These are phyloP conservation scores for Rhinocladiella similis DNA, from an alignment of 2,329 filamentous ascomycete genomes.

Conservation along the genomic window DNA sequence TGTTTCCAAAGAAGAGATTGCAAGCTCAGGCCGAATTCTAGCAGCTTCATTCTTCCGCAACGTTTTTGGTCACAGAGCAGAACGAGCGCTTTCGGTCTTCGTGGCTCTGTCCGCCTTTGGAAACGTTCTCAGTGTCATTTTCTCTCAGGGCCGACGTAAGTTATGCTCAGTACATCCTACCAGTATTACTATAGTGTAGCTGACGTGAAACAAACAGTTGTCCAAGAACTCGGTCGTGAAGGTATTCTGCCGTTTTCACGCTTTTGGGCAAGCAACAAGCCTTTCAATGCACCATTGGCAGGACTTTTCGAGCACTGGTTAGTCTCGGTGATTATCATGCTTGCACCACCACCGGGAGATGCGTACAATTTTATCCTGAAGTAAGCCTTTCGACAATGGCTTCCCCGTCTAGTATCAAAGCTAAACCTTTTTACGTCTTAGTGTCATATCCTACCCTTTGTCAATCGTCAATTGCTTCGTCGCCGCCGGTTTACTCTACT, in stretches of 20 bases:
- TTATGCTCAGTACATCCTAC: no score
- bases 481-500: slow-evolving; percentile 48
- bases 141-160: slow-evolving; percentile 46
- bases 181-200: no score
- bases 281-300: slow-evolving; percentile 54
- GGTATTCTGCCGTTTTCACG: slow-evolving; percentile 65
- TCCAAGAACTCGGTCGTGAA: slow-evolving; percentile 67
- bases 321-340: slow-evolving; percentile 63
- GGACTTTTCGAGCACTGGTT: slow-evolving; percentile 64
- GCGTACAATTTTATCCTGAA: slow-evolving; percentile 63
- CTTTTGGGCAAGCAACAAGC: slow-evolving; percentile 69
- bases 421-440: slow-evolving; percentile 38
- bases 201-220: slow-evolving; percentile 43
- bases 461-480: slow-evolving; percentile 37
- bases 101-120: slow-evolving; percentile 57
- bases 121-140: slow-evolving; percentile 60
- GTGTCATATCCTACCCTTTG: slow-evolving; percentile 40
- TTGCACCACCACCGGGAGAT: slow-evolving; percentile 66
- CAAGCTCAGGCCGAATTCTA: slow-evolving; percentile 54
- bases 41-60: slow-evolving; percentile 61
- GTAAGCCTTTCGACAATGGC: slow-evolving; percentile 35
- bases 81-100: slow-evolving; percentile 46
- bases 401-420: slow-evolving; percentile 40
- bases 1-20: slow-evolving; percentile 57
- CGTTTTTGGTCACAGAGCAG: slow-evolving; percentile 47